A percentile compares a stretch with the other conserved stretches of the same genome.
phyloP scores from a whole-genome alignment of 192 early-diverging fungal species.

The Coemansia sp. region DNA sequence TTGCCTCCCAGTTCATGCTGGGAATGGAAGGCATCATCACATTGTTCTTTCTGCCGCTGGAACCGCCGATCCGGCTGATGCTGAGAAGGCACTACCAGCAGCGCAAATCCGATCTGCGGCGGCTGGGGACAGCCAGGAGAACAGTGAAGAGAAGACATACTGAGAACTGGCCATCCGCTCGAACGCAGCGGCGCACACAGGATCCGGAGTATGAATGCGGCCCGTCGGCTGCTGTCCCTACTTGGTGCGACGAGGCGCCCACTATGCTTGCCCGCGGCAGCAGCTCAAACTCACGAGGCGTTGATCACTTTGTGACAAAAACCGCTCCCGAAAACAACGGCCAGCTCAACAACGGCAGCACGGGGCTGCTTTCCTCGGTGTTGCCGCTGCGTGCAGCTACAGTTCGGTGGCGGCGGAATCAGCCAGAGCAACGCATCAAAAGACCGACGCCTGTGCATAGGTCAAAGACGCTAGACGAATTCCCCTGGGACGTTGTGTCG shows the following conservation, averaged over 20 bases:
- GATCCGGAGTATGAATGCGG: background rate
- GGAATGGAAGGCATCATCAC: slow-evolving; percentile 49
- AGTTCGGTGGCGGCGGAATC: slow-evolving; percentile 10
- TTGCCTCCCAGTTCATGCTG: slow-evolving; percentile 47
- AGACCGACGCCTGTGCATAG: slow-evolving; percentile 18
- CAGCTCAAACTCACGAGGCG: background rate
- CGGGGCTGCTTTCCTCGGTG: background rate
- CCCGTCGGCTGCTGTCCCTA: background rate
- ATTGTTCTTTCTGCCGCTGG: slow-evolving; percentile 40
- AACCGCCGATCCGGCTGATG: slow-evolving; percentile 50
- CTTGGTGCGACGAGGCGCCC: slow-evolving; percentile 9
- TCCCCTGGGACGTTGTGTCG: slow-evolving; percentile 38
- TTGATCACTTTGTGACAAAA: slow-evolving; percentile 13
- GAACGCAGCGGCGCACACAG: background rate
- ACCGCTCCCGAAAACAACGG: background rate
- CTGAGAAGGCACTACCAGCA: slow-evolving; percentile 37
- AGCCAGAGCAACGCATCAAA: slow-evolving; percentile 1
- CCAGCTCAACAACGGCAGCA: background rate
- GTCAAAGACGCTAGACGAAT: slow-evolving; percentile 25
- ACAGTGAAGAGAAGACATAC: slow-evolving; percentile 11
- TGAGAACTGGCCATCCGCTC: slow-evolving; percentile 23
- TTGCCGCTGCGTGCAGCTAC: slow-evolving; percentile 9
- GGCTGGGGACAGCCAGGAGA: slow-evolving; percentile 21
- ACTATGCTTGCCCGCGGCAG: background rate
- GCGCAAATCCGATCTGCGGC: slow-evolving; percentile 21